Evolutionary conservation across 805 yeast genomes (phyloP).

Genomic region (Groenewaldozyma tartarivorans): DNA sequence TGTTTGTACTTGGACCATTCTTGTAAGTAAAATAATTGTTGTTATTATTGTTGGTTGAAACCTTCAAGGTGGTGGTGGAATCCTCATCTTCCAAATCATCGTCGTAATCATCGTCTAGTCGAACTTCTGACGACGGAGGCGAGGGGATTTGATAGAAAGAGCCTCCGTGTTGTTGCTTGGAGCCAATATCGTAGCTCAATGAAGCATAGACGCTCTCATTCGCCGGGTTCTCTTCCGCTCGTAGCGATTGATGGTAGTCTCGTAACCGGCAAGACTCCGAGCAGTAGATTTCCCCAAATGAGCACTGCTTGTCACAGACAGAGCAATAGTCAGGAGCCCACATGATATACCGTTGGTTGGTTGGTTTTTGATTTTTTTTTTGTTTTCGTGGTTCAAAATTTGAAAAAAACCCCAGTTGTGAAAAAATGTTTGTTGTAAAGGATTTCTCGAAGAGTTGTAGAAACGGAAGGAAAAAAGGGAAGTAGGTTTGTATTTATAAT

Average conservation of each 20-base stretch:
- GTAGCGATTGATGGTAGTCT: background rate
- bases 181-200: conserved; percentile 1
- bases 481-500: too few species aligned
- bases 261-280: conserved; percentile 32
- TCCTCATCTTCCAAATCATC: too few species aligned
- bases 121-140: conserved; percentile 3
- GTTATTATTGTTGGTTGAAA: too few species aligned
- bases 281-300: conserved; percentile 37
- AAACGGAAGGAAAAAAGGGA: too few species aligned
- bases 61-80: too few species aligned
- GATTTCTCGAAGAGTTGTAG: too few species aligned
- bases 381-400: too few species aligned
- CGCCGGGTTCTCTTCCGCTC: background rate
- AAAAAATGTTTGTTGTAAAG: too few species aligned
- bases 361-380: too few species aligned
- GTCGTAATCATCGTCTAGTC: conserved; percentile 3
- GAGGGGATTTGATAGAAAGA: background rate
- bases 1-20: background rate
- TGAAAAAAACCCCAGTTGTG: too few species aligned
- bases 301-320: conserved; percentile 46
- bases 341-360: too few species aligned
- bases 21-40: background rate
- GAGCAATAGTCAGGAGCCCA: conserved; percentile 47
- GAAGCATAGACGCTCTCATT: background rate
- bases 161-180: background rate